These are phyloP conservation scores for Sporopachydermia cereana DNA, from an alignment of 1,139 yeast species.

Conservation along the genomic window DNA sequence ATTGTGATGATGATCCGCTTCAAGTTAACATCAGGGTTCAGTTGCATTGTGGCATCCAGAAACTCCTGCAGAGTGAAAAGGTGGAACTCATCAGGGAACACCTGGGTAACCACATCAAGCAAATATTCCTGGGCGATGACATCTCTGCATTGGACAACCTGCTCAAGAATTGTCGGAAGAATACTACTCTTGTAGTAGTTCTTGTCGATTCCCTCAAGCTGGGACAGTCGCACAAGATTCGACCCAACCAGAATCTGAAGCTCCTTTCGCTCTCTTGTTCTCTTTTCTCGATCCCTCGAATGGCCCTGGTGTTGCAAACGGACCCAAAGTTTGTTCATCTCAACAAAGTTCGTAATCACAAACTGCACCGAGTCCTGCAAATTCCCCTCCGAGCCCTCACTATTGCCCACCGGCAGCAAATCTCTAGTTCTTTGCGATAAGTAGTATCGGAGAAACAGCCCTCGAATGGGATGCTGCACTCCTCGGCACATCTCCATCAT, in stretches of 20 bases:
- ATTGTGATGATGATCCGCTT: conserved; percentile 57
- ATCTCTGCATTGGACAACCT: conserved; percentile 86
- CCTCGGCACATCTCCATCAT: conserved; percentile 98
- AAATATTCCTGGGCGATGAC: conserved; percentile 85
- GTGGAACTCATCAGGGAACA: conserved; percentile 90
- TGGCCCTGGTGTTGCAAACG: conserved; percentile 94
- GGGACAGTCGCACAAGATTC: conserved; percentile 79
- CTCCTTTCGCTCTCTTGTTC: conserved; percentile 76
- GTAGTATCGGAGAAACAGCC: conserved; percentile 80
- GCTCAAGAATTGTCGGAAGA: conserved; percentile 76
- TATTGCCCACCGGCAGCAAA: conserved; percentile 37
- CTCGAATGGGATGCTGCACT: conserved; percentile 91
- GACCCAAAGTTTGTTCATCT: conserved; percentile 97
- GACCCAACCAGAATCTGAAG: conserved; percentile 88
- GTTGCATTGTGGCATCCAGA: conserved; percentile 50
- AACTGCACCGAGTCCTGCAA: conserved; percentile 59
- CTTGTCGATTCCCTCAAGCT: conserved; percentile 65
- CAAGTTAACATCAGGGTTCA: conserved; percentile 61
- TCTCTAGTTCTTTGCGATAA: conserved; percentile 76
- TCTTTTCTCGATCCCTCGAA: conserved; percentile 63
- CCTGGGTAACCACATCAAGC: conserved; percentile 82
- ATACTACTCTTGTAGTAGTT: conserved; percentile 50
- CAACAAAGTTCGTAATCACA: conserved; percentile 77
- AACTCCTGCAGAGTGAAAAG: conserved; percentile 58
- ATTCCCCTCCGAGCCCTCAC: conserved; percentile 30